phyloP scores from a whole-genome alignment of 2,329 filamentous ascomycete species.

The Emericellopsis cladophorae region DNA sequence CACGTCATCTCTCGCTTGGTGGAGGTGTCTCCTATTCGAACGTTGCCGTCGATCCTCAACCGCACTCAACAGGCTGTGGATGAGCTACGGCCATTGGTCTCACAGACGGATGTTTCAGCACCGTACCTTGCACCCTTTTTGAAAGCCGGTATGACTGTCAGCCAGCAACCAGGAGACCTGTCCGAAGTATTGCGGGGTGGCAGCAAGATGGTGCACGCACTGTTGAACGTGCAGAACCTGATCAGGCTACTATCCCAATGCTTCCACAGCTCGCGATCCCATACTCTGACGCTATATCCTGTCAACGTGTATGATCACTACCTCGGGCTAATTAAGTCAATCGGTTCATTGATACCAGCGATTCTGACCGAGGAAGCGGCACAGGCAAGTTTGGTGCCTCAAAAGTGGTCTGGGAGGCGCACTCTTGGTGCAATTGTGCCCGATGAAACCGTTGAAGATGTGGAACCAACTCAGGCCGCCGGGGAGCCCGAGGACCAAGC shows the following conservation, averaged over 20 bases:
- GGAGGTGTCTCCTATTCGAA: constrained; percentile 68
- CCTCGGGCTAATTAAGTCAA: constrained; percentile 54
- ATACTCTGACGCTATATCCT: constrained; percentile 53
- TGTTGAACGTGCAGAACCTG: constrained; percentile 66
- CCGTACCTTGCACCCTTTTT: constrained; percentile 65
- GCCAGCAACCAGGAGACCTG: constrained; percentile 18
- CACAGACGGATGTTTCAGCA: constrained; percentile 28
- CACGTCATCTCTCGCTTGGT: constrained; percentile 66
- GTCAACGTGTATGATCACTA: constrained; percentile 84
- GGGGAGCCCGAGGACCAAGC: no score
- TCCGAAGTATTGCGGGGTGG: constrained; percentile 42
- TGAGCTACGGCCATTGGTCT: constrained; percentile 52
- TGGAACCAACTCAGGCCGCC: no score
- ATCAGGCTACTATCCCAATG: constrained; percentile 63
- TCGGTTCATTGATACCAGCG: constrained; percentile 67
- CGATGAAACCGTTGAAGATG: no score
- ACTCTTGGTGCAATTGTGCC: no score
- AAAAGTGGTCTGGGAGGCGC: constrained; percentile 37
- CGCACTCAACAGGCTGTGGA: constrained; percentile 60
- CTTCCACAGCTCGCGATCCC: constrained; percentile 55
- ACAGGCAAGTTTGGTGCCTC: constrained; percentile 60
- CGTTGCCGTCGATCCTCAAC: constrained; percentile 68
- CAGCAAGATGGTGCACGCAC: constrained; percentile 65
- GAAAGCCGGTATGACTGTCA: constrained; percentile 21
- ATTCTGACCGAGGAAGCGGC: constrained; percentile 78